Evolutionary conservation across 2,329 filamentous ascomycete species (phyloP), one percentile per base, ranked within the genome.

Genomic region (Rosellinia necatrix): DNA sequence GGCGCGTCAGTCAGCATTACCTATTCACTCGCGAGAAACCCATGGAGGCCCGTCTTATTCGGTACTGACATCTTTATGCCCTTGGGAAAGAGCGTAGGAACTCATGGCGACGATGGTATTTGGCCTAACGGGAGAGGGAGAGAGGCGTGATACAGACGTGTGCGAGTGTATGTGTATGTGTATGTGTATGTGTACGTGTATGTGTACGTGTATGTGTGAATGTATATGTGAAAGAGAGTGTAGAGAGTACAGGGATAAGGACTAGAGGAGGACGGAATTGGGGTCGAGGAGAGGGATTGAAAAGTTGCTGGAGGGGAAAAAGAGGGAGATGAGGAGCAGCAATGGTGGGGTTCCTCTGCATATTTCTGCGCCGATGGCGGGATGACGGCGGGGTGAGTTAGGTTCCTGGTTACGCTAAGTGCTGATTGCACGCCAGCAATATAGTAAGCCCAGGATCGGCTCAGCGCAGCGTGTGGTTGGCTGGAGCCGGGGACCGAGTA

Each of bases 11-110:
- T 76, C 68, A 76, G 69, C 66, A 63, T 24, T 22, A 48, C n/a
- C n/a, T n/a, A 46, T 47, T 41, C 42, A 29, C 15, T 22, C n/a
- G 19, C 10, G 38, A 25, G n/a, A 49, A 41, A 43, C 42, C 49
- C 19, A 35, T 38, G 29, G 21, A 38, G 19, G 27, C 24, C 21
- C 34, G 48, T 25, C 63, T 22, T 19, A 38, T 42, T 41, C 32
- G 32, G 48, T 13, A 62, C 71, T 66, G 22, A 71, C 71, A 46
- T 72, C 66, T 67, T 67, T 70, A 64, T 73, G 71, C 61, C 67
- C 69, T 58, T 69, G 55, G n/a, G 70, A 71, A 52, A 73, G 71
- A 61, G 71, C 65, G 58, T 73, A 73, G 40, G 69, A 65, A 58
- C 67, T 66, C 71, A 73, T 73, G 63, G 63, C 63, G 64, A 53